Conservation (phyloP, 768 basidiomycete species). For the Collybiopsis luxurians region DNA sequence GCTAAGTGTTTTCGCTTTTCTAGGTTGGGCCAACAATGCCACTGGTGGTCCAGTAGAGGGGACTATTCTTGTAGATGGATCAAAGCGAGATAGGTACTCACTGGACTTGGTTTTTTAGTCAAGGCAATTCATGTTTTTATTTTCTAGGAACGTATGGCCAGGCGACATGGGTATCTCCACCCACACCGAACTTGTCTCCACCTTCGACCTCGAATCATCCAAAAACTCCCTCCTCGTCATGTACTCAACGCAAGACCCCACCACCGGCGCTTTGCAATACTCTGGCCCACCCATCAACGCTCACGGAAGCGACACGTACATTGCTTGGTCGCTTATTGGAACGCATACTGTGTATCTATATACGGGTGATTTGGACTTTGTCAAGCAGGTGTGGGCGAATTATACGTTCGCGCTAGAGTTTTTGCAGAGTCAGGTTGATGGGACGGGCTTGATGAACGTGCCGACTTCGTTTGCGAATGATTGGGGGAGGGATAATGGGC, state of each 20-base stretch:
- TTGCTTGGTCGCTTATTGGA: slow-evolving; percentile 48
- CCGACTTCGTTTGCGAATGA: slow-evolving; percentile 40
- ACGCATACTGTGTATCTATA: slow-evolving; percentile 41
- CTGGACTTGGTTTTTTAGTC: background rate
- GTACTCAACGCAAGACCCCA: slow-evolving; percentile 44
- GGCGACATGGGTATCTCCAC: slow-evolving; percentile 42
- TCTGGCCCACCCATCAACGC: slow-evolving; percentile 38
- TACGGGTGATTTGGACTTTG: slow-evolving; percentile 44
- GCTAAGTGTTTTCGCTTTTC: background rate
- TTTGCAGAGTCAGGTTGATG: slow-evolving; percentile 40
- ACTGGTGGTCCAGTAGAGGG: slow-evolving; percentile 44
- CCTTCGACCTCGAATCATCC: slow-evolving; percentile 33
- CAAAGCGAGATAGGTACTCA: slow-evolving; percentile 45
- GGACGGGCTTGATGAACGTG: slow-evolving; percentile 37
- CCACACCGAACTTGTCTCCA: slow-evolving; percentile 33
- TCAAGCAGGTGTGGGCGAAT: slow-evolving; percentile 39
- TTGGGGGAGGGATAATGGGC: slow-evolving; percentile 45
- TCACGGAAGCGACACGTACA: slow-evolving; percentile 41
- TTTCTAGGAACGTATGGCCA: slow-evolving; percentile 23
- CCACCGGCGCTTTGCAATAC: slow-evolving; percentile 43
- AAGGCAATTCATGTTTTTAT: background rate
- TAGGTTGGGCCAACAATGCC: slow-evolving; percentile 49
- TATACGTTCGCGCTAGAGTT: slow-evolving; percentile 23
- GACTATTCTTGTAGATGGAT: slow-evolving; percentile 53
- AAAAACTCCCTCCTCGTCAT: slow-evolving; percentile 48